Evolutionary conservation across 148 eudicot genomes (phyloP).

Genomic region (Spergularia bocconei): DNA sequence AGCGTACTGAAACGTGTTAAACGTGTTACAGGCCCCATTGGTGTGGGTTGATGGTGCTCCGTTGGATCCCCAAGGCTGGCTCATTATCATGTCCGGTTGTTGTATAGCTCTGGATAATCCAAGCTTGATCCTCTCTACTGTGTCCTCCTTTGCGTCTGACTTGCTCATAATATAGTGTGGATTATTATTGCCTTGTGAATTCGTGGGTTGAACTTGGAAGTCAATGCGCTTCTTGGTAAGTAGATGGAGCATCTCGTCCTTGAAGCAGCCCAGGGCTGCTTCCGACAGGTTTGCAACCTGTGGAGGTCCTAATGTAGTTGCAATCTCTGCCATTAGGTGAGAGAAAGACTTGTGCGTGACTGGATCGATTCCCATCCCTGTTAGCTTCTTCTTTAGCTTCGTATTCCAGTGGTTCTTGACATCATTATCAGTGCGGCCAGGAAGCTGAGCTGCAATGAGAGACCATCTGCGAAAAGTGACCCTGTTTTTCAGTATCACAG

Average conservation of each 20-base stretch:
- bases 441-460: slow-evolving; percentile 86
- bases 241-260: slow-evolving; percentile 95
- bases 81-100: slow-evolving; percentile 48
- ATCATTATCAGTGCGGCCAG: slow-evolving; percentile 92
- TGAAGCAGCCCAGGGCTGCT: slow-evolving; percentile 94
- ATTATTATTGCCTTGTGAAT: slow-evolving; percentile 18
- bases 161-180: slow-evolving; percentile 17
- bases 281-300: slow-evolving; percentile 90
- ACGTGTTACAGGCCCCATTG: slow-evolving; percentile 34
- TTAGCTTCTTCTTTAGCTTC: slow-evolving; percentile 84
- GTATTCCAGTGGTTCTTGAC: slow-evolving; percentile 99
- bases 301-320: slow-evolving; percentile 76
- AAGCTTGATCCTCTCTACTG: slow-evolving; percentile 64
- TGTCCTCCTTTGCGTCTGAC: slow-evolving; percentile 50
- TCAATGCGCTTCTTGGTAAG: slow-evolving; percentile 77
- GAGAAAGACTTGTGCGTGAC: slow-evolving; percentile 98
- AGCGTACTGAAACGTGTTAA: slow-evolving; percentile 52
- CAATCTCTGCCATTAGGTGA: slow-evolving; percentile 89
- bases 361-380: slow-evolving; percentile 98
- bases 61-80: slow-evolving; percentile 57
- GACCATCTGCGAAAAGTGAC: slow-evolving; percentile 60
- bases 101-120: slow-evolving; percentile 80
- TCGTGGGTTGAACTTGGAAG: slow-evolving; percentile 51
- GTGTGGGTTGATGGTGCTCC: slow-evolving; percentile 32
- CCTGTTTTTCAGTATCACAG: neutral